Evolutionary conservation across 441 rosid genomes (phyloP), one percentile per base, ranked within the genome.

Genomic region (Populus tomentosa): DNA sequence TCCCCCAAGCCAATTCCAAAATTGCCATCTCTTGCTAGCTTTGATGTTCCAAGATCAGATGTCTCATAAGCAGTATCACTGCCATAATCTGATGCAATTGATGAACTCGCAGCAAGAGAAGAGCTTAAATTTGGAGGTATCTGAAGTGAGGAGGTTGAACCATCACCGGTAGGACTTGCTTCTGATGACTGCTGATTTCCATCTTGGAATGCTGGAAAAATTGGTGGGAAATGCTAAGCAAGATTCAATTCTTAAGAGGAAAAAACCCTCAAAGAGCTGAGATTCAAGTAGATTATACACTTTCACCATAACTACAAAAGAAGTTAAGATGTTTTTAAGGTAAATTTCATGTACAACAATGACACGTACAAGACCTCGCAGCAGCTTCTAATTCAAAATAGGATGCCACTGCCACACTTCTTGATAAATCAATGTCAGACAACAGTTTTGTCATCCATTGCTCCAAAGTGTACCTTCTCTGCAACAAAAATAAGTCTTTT

Each of bases 381-480:
- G 98, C 92, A 85, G 95, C 98, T 88, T 94, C 99, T 53, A 97
- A 88, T 85, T 97, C 98, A 81, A 94, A 97, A 92, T 94, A 94
- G 79, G 95, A 88, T 71, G 98, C 98, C 79, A 93, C 92, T 56
- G 89, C 83, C 69, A 94, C 81, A 78, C 97, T 91, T 88, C 99
- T 90, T 56, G 99, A 93, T 82, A 94, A 75, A 80, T 94, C 99
- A 83, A 94, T 87, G 86, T 97, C 99, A 70, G 98, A 97, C 70
- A 97, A 85, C 74, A 97, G 90, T 86, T 93, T 93, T 61, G 92
- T 89, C 91, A 97, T 87, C 99, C 99, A 97, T 80, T 97, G 97
- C 88, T 97, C 98, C 89, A 97, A 87, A 23, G 91, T 91, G 81
- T 90, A 86, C 83, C 97, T 91, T 89, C 99, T 92, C 99, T 97